Conservation (phyloP, 768 basidiomycete species). For the Sarcodon aspratus region DNA sequence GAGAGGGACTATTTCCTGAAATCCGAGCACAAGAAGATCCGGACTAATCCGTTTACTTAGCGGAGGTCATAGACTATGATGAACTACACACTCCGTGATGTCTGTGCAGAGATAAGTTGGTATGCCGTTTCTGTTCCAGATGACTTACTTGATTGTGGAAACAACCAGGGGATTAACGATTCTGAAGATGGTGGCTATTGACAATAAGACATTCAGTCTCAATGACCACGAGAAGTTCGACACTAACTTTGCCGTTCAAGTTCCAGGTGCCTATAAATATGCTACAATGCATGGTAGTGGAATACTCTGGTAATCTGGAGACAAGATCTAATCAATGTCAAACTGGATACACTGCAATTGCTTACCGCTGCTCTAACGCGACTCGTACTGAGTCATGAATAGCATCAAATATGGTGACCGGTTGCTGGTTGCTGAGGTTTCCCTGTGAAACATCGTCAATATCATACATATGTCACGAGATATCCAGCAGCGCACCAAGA, state of each 20-base stretch:
- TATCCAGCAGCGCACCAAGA: conserved; percentile 48
- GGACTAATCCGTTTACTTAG: conserved; percentile 34
- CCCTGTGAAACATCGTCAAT: conserved; percentile 44
- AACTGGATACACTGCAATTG: neutral
- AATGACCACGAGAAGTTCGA: neutral
- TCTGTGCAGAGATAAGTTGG: conserved; percentile 11
- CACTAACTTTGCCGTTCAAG: conserved; percentile 73
- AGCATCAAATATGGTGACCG: conserved; percentile 89
- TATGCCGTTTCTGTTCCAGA: neutral
- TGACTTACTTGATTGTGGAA: conserved; percentile 63
- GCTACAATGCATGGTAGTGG: conserved; percentile 54
- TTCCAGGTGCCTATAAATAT: conserved; percentile 95
- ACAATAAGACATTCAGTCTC: conserved; percentile 2
- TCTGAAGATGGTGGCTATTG: conserved; percentile 68
- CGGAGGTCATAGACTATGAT: neutral
- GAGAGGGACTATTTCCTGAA: conserved; percentile 96
- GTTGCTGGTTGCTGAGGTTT: conserved; percentile 78
- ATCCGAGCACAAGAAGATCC: conserved; percentile 83
- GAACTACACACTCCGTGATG: conserved; percentile 35
- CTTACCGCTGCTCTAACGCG: conserved; percentile 57
- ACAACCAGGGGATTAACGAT: conserved; percentile 82
- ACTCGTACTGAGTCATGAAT: conserved; percentile 79
- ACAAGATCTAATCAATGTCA: neutral
- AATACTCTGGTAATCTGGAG: conserved; percentile 71
- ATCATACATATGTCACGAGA: neutral